These are phyloP conservation scores for Gaultheria prostrata DNA, from an alignment of 148 eudicot species.

Conservation along the genomic window DNA sequence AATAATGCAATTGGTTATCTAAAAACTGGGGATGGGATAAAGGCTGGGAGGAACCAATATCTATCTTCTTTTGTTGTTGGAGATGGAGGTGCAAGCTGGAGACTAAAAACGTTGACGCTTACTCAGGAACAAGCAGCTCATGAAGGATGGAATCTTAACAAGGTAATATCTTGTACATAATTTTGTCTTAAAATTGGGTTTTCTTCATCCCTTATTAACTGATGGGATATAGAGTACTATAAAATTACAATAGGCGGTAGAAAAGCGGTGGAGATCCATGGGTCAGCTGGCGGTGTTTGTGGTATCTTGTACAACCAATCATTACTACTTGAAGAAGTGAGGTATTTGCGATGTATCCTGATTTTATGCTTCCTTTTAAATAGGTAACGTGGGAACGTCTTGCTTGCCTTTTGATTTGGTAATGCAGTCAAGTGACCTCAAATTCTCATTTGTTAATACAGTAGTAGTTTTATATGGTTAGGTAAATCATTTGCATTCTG, in stretches of 20 bases:
- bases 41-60: slow-evolving; percentile 33
- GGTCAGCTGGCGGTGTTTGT: slow-evolving; percentile 82
- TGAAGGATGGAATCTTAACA: slow-evolving; percentile 65
- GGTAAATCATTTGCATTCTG: too few species aligned
- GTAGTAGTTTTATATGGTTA: too few species aligned
- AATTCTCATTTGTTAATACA: too few species aligned
- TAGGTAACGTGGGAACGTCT: too few species aligned
- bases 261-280: slow-evolving; percentile 87
- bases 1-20: slow-evolving; percentile 74
- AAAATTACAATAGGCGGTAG: slow-evolving; percentile 86
- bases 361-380: too few species aligned
- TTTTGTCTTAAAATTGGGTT: neutral
- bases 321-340: too few species aligned
- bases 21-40: slow-evolving; percentile 50
- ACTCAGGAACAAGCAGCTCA: slow-evolving; percentile 89
- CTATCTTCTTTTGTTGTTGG: slow-evolving; percentile 70
- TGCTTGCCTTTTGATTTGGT: too few species aligned
- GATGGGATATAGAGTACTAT: too few species aligned
- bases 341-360: too few species aligned
- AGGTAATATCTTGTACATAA: too few species aligned
- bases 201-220: slow-evolving; percentile 8
- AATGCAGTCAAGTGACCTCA: too few species aligned
- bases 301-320: slow-evolving; percentile 60
- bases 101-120: slow-evolving; percentile 86
- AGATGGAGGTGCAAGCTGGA: slow-evolving; percentile 99